Evolutionary conservation across 139 green algal genomes (phyloP).

Genomic region (Chlorella sp.): DNA sequence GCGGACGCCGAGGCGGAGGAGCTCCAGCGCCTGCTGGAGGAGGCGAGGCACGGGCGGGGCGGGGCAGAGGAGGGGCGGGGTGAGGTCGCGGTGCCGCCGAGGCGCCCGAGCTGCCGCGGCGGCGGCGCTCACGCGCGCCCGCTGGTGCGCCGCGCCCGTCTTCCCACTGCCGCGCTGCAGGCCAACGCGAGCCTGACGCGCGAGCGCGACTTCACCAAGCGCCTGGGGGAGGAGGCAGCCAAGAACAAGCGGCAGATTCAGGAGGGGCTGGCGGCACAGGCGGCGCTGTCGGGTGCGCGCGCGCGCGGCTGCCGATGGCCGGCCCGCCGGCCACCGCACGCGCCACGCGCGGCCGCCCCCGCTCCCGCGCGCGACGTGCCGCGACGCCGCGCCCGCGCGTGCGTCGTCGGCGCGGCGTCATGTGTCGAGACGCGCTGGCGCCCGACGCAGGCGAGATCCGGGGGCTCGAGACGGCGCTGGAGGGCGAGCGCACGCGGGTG

Average conservation of each 20-base stretch:
- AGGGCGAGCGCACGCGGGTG: constrained; percentile 14
- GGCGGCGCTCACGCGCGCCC: neutral
- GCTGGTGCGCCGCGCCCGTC: neutral
- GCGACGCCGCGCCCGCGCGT: too few relatives aligned
- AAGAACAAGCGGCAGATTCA: too few relatives aligned
- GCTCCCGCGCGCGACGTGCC: too few relatives aligned
- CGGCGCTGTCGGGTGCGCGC: too few relatives aligned
- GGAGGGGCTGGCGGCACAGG: constrained; percentile 4
- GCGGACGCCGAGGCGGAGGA: constrained; percentile 55
- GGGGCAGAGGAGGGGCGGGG: neutral
- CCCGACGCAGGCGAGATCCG: too few relatives aligned
- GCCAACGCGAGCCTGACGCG: constrained; percentile 9
- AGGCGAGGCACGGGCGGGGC: constrained; percentile 3
- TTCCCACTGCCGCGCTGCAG: neutral
- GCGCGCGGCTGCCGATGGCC: too few relatives aligned
- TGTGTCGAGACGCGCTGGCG: too few relatives aligned
- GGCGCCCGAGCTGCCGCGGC: neutral
- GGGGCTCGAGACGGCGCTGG: too few relatives aligned
- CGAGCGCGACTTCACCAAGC: constrained; percentile 19
- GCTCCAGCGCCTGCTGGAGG: constrained; percentile 42
- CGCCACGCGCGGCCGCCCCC: too few relatives aligned
- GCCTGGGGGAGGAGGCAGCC: constrained; percentile 22
- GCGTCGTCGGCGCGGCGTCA: too few relatives aligned
- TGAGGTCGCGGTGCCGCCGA: neutral
- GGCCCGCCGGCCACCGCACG: too few relatives aligned